Evolutionary conservation across 352 stramenopile species (phyloP).

Genomic region (Phytopythium oedochilum): DNA sequence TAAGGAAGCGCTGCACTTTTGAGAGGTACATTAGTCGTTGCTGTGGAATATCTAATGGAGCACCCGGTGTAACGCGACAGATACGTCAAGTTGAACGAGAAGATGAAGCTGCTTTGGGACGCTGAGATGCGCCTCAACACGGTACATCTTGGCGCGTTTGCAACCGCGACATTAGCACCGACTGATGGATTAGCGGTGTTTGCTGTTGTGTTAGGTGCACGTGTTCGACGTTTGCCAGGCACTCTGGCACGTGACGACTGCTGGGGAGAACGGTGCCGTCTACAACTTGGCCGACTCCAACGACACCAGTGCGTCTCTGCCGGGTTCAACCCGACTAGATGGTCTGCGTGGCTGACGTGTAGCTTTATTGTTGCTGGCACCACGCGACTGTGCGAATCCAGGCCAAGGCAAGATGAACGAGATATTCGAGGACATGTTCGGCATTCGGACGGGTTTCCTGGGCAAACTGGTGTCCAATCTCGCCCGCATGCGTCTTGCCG

Average conservation of each 20-base stretch:
- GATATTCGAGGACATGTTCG: conserved; percentile 73
- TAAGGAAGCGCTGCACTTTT: conserved; percentile 21
- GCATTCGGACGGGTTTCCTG: conserved; percentile 81
- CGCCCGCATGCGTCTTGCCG: conserved; percentile 61
- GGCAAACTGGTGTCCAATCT: conserved; percentile 84
- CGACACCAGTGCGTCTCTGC: conserved; percentile 61
- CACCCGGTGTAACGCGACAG: conserved; percentile 20
- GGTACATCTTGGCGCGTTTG: conserved; percentile 16
- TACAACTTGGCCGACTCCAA: conserved; percentile 88
- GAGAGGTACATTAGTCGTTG: too few relatives aligned
- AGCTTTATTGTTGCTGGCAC: background rate
- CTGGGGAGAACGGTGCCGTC: conserved; percentile 45
- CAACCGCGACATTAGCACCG: background rate
- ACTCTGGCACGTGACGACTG: conserved; percentile 66
- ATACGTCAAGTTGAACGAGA: conserved; percentile 81
- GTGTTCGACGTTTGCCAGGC: conserved; percentile 74
- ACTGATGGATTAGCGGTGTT: background rate
- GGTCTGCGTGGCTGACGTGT: background rate
- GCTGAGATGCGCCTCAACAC: conserved; percentile 86
- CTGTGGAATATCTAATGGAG: too few relatives aligned
- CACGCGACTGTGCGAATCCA: conserved; percentile 9
- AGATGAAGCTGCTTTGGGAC: conserved; percentile 88
- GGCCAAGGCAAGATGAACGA: conserved; percentile 78
- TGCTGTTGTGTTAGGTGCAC: conserved; percentile 51
- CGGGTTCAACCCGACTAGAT: background rate